Base-by-base conservation (phyloP, 352 stramenopile genomes). In the Pythium volutum region DNA sequence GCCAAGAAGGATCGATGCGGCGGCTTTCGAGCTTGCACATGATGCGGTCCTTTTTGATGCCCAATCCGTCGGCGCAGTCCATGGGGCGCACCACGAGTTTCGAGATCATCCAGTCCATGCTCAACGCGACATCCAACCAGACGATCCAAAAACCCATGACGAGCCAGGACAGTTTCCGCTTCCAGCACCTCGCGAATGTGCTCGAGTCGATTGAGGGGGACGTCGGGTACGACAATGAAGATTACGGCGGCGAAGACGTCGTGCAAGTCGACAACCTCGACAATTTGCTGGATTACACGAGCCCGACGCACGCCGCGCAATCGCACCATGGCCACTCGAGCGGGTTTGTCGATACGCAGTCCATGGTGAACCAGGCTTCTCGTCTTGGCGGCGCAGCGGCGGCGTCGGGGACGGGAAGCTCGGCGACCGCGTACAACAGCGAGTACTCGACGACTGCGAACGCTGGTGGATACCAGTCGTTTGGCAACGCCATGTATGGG, bases 81-180 rank as follows among this genome's bases (percentile, higher is more conserved):
- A 86, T 92, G 83, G 82, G 81, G 2, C 81, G 84, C 33, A 94
- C 84, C 0, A 94, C 84, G 34, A 94, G 84, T 59, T 94, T 94
- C 36, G 84, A 94, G 64, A 90, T 94, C 55, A 91, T 94, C 49
- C 84, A 94, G 66, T 83, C 82, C 26, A 94, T 94, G 76, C 76
- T 94, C 27, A 94, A 91, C 52, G 82, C 84, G 16, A 92, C 78
- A 22, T 90, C 81, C 34, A 94, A 94, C 63, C 76, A 89, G 50
- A 82, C 77, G 18, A 91, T 94, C 56, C 84, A 94, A 52, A 91
- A 91, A 57, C 84, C 84, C 45, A 94, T 94, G 84, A 91, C 79
- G 18, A 91, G 81, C 56, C 84, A 94, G 48, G 84, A 94, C 55
- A 91, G 81, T 50, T 94, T 94, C 67, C 79, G 84, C 18, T 94